Evolutionary conservation across 495 filamentous ascomycete genomes (phyloP).

Genomic region (Talaromyces thailandensis): DNA sequence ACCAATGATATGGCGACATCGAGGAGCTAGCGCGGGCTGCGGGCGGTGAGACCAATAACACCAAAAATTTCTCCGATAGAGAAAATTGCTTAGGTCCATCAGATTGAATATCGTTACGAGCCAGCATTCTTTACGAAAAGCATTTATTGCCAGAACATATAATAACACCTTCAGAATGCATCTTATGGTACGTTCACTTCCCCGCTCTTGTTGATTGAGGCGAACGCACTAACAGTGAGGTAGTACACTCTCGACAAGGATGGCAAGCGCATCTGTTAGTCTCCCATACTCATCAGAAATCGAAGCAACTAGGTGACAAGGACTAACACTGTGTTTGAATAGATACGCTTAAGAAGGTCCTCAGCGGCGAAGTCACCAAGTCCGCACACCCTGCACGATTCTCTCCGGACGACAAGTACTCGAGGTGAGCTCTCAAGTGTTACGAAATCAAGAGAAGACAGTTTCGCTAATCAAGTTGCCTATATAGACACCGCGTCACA

Average conservation of each 20-base stretch:
- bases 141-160: neutral
- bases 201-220: conserved; percentile 7
- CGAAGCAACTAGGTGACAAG: neutral
- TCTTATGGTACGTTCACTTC: conserved; percentile 36
- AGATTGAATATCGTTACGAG: neutral
- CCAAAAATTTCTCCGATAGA: conserved; percentile 5
- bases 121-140: neutral
- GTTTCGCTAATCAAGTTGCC: neutral
- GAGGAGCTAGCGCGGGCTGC: neutral
- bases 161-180: conserved; percentile 30
- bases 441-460: neutral
- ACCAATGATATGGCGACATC: conserved; percentile 7
- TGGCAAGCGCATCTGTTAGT: conserved; percentile 62
- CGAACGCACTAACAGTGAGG: conserved; percentile 15
- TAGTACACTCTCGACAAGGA: conserved; percentile 67
- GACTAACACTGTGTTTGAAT: neutral
- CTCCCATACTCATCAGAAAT: conserved; percentile 17
- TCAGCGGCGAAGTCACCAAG: conserved; percentile 75
- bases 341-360: conserved; percentile 59
- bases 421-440: conserved; percentile 44
- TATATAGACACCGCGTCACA: conserved; percentile 69
- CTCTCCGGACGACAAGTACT: conserved; percentile 97
- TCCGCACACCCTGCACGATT: conserved; percentile 94
- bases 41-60: conserved; percentile 1
- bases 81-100: neutral